Evolutionary conservation across 73 alveolate species (phyloP).

Genomic region (Loxodes magnus): DNA sequence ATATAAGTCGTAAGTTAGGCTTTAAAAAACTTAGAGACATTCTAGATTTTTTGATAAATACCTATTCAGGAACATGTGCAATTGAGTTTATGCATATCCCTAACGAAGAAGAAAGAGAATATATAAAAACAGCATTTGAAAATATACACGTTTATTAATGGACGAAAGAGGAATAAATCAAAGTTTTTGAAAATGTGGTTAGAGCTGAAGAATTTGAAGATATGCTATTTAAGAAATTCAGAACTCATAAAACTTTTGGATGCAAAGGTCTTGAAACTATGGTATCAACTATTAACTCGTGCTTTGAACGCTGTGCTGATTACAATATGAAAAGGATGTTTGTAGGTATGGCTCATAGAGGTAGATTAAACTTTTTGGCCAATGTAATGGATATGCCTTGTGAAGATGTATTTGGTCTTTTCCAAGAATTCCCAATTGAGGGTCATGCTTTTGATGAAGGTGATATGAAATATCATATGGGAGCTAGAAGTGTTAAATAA

Average conservation of each 20-base stretch:
- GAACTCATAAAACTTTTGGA: constrained; percentile 87
- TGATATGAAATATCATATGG: constrained; percentile 67
- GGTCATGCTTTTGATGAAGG: constrained; percentile 30
- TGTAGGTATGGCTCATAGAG: constrained; percentile 97
- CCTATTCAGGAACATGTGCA: constrained; percentile 64
- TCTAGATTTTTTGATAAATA: constrained; percentile 40
- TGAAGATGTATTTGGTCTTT: constrained; percentile 49
- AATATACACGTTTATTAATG: constrained; percentile 33
- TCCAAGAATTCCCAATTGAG: constrained; percentile 27
- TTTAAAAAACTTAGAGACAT: constrained; percentile 73
- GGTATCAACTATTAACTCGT: constrained; percentile 39
- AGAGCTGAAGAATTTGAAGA: constrained; percentile 57
- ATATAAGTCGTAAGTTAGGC: too few species aligned
- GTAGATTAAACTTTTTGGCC: constrained; percentile 84
- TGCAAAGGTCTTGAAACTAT: constrained; percentile 78
- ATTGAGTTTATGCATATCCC: constrained; percentile 77
- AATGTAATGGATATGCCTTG: constrained; percentile 68
- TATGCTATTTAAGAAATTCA: constrained; percentile 64
- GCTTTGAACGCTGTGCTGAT: constrained; percentile 65
- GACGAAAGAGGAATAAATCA: constrained; percentile 31
- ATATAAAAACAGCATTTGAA: constrained; percentile 69
- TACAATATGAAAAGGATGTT: constrained; percentile 63
- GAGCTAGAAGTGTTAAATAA: constrained; percentile 41
- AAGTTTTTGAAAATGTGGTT: constrained; percentile 41
- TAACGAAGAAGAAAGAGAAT: constrained; percentile 58